phyloP scores from a whole-genome alignment of 305 asterid genomes.

The Rubia peregrina region DNA sequence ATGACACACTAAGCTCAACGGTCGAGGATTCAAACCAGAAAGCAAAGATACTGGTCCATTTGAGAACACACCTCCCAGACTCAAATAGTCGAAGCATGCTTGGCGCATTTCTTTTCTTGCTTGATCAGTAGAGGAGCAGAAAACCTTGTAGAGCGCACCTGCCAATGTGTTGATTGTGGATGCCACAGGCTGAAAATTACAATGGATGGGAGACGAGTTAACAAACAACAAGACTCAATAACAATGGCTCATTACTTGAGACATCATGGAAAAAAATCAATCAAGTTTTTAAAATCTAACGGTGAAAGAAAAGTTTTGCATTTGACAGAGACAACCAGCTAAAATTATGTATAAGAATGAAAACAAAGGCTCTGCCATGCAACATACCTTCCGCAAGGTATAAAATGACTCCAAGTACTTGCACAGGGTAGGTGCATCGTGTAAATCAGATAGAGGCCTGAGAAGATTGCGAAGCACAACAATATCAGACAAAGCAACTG shows the following conservation, averaged over 20 bases:
- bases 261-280: no score
- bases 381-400: slow-evolving; percentile 72
- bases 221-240: background rate
- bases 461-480: slow-evolving; percentile 77
- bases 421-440: slow-evolving; percentile 65
- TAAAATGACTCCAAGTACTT: slow-evolving; percentile 75
- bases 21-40: slow-evolving; percentile 81
- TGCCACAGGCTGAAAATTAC: slow-evolving; percentile 68
- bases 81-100: slow-evolving; percentile 84
- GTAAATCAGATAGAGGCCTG: slow-evolving; percentile 51
- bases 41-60: slow-evolving; percentile 77
- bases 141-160: slow-evolving; percentile 78
- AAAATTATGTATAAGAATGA: background rate
- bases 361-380: background rate
- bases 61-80: slow-evolving; percentile 84
- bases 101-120: slow-evolving; percentile 87
- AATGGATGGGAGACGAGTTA: slow-evolving; percentile 18
- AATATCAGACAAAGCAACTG: slow-evolving; percentile 80
- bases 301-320: background rate
- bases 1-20: slow-evolving; percentile 74
- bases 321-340: background rate
- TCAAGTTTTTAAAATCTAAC: background rate
- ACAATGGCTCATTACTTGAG: no score
- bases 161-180: slow-evolving; percentile 89
- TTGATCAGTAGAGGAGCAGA: slow-evolving; percentile 75